These are phyloP conservation scores for Panellus pusillus DNA, from an alignment of 768 basidiomycete species.

Conservation along the genomic window DNA sequence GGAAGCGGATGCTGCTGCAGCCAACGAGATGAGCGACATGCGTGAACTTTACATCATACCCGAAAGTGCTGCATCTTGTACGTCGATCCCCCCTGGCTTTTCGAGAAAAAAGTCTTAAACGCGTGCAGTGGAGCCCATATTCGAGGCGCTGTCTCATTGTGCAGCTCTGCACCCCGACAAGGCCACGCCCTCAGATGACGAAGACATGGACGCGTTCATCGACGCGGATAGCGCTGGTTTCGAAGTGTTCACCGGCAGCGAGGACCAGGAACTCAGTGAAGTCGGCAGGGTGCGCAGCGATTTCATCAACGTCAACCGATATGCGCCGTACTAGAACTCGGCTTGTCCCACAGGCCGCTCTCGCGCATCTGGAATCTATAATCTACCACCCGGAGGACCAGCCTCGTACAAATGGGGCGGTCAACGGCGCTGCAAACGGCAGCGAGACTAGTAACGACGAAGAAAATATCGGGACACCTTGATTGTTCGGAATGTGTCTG, in stretches of 20 bases:
- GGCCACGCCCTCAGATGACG: constrained; percentile 49
- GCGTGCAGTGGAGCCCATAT: constrained; percentile 73
- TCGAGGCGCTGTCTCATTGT: constrained; percentile 82
- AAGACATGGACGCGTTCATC: constrained; percentile 54
- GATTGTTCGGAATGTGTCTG: no score
- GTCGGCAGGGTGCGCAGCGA: constrained; percentile 93
- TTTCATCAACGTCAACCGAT: constrained; percentile 77
- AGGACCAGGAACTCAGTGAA: constrained; percentile 74
- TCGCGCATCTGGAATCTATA: constrained; percentile 81
- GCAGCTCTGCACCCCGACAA: constrained; percentile 83
- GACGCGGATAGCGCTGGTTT: constrained; percentile 51
- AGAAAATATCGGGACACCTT: constrained; percentile 7
- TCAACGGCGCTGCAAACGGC: constrained; percentile 4
- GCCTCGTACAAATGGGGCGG: constrained; percentile 5
- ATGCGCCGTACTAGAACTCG: constrained; percentile 77
- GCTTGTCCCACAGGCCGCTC: constrained; percentile 62
- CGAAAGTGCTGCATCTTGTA: constrained; percentile 55
- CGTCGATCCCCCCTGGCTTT: constrained; percentile 29
- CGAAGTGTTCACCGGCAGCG: constrained; percentile 55
- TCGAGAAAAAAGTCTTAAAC: not conserved
- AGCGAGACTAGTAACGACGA: constrained; percentile 12
- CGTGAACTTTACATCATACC: constrained; percentile 83
- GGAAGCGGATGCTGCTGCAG: constrained; percentile 31
- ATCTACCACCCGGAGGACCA: constrained; percentile 52
- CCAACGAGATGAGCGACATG: constrained; percentile 49